Evolutionary conservation across 2,329 filamentous ascomycete genomes (phyloP), one percentile per base, ranked within the genome.

Genomic region (Trichoderma oligosporum): DNA sequence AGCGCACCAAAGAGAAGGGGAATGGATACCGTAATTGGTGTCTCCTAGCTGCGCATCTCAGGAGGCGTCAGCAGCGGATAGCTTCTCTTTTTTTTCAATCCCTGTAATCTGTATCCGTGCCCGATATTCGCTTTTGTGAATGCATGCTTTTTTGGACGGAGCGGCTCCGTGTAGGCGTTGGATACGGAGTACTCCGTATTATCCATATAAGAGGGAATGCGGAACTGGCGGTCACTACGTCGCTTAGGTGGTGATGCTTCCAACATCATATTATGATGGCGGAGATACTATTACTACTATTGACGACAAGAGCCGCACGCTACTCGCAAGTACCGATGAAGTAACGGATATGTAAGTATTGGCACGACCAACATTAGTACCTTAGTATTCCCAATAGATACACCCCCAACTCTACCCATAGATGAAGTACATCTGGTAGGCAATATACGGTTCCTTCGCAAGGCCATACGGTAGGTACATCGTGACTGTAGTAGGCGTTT

Each of bases 1-100:
- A 38, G 41, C 52, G 41, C n/a, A n/a, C 52, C 52, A 29, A 14
- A 20, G 38, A 38, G n/a, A 27, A 31, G 52, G 44, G 52, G 41
- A 46, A 45, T 55, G 11, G 18, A 29, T 45, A 41, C 52, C 27
- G 25, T 29, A 4, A 14, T 29, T 36, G n/a, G n/a, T n/a, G 25
- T 46, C 41, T 39, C 51, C 41, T 45, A 36, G 39, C 51, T 46
- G 52, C 41, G 52, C 52, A 55, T 45, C 31, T 51, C 56, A 52
- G 56, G 46, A 51, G 47, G 56, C 45, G 56, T 57, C 56, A 57
- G 54, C 54, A 49, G 44, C 38, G 54, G 54, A 35, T 42, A 48
- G 27, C 9, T 36, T 42, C 29, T 45, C n/a, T 18, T 35, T 45
- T 39, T 20, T 27, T 16, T 20, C n/a, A 20, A 51, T 35, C 55